Conservation (phyloP, 2,329 filamentous ascomycete species). For the Cladosporium sp. region DNA sequence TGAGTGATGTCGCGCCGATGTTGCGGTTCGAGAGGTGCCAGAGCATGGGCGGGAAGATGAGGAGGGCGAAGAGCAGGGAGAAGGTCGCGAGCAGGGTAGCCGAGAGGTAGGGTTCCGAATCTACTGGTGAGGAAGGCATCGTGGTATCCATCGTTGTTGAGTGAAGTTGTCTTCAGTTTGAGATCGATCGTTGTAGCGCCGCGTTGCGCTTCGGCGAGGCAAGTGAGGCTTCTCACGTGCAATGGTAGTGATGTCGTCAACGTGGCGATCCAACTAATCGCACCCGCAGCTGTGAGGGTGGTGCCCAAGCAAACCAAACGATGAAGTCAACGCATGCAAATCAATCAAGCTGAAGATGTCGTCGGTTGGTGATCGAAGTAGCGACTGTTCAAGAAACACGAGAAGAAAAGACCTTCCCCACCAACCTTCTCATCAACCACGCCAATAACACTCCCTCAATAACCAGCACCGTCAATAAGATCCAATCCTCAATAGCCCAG, state of each 20-base stretch:
- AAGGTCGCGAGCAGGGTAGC: conserved; percentile 46
- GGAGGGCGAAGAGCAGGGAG: conserved; percentile 46
- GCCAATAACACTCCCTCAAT: conserved; percentile 22
- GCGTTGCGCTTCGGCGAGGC: too few relatives aligned
- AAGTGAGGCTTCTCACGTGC: too few relatives aligned
- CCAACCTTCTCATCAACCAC: conserved; percentile 19
- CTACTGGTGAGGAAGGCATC: not conserved
- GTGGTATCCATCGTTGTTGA: not conserved
- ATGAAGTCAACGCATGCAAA: too few relatives aligned
- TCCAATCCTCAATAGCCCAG: conserved; percentile 22
- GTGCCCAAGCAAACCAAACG: too few relatives aligned
- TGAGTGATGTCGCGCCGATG: conserved; percentile 54
- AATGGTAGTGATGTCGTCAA: too few relatives aligned
- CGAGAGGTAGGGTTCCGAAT: conserved; percentile 23
- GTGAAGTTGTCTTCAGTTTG: not conserved
- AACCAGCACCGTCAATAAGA: conserved; percentile 24
- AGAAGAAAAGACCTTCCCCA: not conserved
- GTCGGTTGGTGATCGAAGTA: too few relatives aligned
- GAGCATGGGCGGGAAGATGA: conserved; percentile 54
- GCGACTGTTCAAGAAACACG: too few relatives aligned
- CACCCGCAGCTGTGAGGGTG: too few relatives aligned
- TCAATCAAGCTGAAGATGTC: too few relatives aligned
- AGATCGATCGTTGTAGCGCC: too few relatives aligned
- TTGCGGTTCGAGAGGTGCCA: conserved; percentile 61
- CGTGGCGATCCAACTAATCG: too few relatives aligned